Evolutionary conservation across 495 filamentous ascomycete genomes (phyloP).

Genomic region (Talaromyces nanjingensis): DNA sequence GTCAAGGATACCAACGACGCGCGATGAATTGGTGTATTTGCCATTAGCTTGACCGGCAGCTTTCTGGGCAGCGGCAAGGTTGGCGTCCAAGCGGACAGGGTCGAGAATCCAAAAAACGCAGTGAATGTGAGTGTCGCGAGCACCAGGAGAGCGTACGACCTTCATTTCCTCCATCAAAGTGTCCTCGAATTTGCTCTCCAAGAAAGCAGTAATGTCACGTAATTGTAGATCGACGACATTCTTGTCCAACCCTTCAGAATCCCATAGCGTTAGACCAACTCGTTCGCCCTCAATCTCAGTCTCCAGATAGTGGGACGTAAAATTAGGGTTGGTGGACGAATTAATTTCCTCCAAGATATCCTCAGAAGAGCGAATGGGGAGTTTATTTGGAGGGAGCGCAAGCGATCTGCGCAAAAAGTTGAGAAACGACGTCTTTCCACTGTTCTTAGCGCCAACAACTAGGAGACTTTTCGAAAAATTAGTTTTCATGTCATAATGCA

Average conservation of each 20-base stretch:
- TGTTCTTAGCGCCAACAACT: constrained; percentile 79
- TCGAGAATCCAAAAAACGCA: constrained; percentile 92
- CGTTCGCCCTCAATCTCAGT: constrained; percentile 92
- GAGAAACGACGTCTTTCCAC: constrained; percentile 94
- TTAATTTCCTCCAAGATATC: constrained; percentile 37
- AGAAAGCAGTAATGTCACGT: constrained; percentile 80
- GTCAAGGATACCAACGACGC: constrained; percentile 61
- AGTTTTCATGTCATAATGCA: not conserved
- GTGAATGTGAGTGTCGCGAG: constrained; percentile 94
- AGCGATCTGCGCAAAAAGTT: constrained; percentile 86
- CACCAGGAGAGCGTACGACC: constrained; percentile 85
- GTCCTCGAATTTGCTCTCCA: constrained; percentile 98
- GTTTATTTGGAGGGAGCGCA: constrained; percentile 70
- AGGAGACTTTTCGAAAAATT: constrained; percentile 58
- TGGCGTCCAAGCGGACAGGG: constrained; percentile 76
- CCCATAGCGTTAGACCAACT: constrained; percentile 91
- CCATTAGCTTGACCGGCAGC: constrained; percentile 45
- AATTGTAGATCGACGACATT: constrained; percentile 90
- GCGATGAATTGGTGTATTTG: constrained; percentile 38
- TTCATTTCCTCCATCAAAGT: constrained; percentile 98
- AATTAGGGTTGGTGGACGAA: constrained; percentile 51
- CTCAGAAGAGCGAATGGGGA: constrained; percentile 45
- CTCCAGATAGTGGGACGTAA: constrained; percentile 82
- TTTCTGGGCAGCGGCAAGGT: constrained; percentile 60
- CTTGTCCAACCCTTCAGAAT: constrained; percentile 89